A percentile compares a stretch with the other conserved stretches of the same genome.
phyloP scores from a whole-genome alignment of 176 grass and related monocot species.

The Phyllostachys edulis region DNA sequence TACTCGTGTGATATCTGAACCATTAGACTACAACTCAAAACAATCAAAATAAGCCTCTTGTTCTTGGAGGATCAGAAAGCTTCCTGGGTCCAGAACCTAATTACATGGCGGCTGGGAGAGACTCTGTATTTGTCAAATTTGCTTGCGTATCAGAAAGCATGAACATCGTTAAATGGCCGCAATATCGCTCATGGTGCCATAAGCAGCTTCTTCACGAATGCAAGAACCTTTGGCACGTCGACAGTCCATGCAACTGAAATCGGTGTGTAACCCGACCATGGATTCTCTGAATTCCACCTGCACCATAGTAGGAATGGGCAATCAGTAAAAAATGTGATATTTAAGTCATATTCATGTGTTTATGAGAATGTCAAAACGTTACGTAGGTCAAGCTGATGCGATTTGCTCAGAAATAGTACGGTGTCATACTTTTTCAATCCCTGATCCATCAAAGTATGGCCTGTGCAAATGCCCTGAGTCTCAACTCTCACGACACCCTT shows the following conservation, averaged over 20 bases:
- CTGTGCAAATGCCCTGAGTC: constrained; percentile 79
- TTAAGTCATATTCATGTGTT: not conserved
- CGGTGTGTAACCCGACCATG: constrained; percentile 69
- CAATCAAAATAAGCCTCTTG: constrained; percentile 13
- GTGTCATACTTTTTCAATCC: constrained; percentile 71
- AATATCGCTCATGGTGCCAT: constrained; percentile 49
- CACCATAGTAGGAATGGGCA: not conserved
- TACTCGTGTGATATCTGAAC: not conserved
- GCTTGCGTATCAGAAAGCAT: not conserved
- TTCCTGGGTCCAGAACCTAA: constrained; percentile 5
- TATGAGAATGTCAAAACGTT: not conserved
- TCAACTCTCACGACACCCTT: constrained; percentile 94
- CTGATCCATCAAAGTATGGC: constrained; percentile 95
- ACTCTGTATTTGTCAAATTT: not conserved
- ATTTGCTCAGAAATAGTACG: constrained; percentile 2
- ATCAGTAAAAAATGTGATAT: not conserved
- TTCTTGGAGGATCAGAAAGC: not conserved
- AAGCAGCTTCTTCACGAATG: constrained; percentile 67
- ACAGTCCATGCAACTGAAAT: constrained; percentile 94
- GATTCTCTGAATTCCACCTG: constrained; percentile 83
- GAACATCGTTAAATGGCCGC: not conserved
- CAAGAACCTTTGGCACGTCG: constrained; percentile 60
- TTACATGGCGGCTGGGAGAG: constrained; percentile 10
- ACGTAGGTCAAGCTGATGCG: not conserved
- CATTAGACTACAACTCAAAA: constrained; percentile 24